Percentiles rank a stretch among this genome's conserved stretches.
Conservation (phyloP, 2,329 filamentous ascomycete genomes). For the Rachicladosporium sp. region DNA sequence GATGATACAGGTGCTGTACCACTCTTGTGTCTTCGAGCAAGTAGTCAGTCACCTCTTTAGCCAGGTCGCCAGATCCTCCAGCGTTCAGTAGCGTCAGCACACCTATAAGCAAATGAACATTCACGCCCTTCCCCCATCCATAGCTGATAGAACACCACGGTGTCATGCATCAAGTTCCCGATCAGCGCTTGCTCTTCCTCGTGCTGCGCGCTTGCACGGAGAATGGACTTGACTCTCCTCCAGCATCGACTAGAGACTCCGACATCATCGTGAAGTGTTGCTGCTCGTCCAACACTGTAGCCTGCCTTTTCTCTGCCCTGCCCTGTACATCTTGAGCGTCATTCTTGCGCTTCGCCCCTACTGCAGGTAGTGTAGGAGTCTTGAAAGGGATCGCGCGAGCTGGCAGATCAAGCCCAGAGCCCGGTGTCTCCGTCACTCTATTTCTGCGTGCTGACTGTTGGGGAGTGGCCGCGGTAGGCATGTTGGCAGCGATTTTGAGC, state of each 20-base stretch:
- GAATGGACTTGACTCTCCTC: slow-evolving; percentile 1
- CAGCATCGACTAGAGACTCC: slow-evolving; percentile 1
- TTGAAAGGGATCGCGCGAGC: too few species aligned
- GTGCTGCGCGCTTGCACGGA: background rate
- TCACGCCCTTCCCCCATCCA: too few species aligned
- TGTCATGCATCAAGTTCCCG: background rate
- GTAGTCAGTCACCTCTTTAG: too few species aligned
- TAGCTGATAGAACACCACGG: too few species aligned
- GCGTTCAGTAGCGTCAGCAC: too few species aligned
- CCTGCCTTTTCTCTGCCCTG: background rate
- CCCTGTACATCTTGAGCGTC: background rate
- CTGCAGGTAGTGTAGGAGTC: background rate
- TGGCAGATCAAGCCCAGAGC: too few species aligned
- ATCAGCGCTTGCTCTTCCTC: background rate
- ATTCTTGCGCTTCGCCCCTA: background rate
- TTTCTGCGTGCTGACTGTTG: background rate
- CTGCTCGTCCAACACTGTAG: background rate
- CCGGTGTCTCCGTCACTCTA: background rate
- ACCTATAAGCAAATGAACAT: too few species aligned
- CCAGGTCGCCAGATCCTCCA: too few species aligned
- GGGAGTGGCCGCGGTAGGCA: background rate
- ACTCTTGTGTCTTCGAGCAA: too few species aligned
- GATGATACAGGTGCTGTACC: too few species aligned
- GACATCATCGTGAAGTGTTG: slow-evolving; percentile 1
- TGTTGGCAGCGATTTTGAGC: background rate